phyloP scores from a whole-genome alignment of 2,329 filamentous ascomycete species.

The Tolypocladium ophioglossoides region DNA sequence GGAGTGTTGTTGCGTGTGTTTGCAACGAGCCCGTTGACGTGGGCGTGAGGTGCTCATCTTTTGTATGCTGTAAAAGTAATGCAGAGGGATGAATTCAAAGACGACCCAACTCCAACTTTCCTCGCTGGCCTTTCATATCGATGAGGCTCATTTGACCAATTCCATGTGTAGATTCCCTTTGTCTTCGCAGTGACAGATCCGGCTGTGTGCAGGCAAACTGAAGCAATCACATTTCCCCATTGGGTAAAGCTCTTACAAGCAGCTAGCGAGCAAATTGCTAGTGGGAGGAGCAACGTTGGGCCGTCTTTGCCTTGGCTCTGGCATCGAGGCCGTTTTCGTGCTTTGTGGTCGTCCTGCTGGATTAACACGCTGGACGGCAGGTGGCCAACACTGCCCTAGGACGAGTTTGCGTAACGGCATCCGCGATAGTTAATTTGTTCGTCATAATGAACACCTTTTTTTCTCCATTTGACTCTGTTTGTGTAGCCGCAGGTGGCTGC shows the following conservation, averaged over 20 bases:
- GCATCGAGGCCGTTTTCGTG: no score
- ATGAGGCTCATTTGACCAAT: background rate
- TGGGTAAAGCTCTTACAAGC: background rate
- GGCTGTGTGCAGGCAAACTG: background rate
- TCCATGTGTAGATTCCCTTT: background rate
- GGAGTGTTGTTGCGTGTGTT: background rate
- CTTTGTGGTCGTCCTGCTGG: no score
- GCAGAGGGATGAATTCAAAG: background rate
- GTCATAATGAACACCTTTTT: no score
- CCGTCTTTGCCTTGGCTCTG: no score
- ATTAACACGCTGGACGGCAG: no score
- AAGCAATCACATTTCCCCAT: background rate
- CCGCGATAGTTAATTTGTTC: no score
- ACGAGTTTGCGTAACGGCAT: no score
- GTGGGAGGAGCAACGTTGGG: no score
- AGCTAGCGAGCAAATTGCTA: background rate
- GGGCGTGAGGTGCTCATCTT: background rate
- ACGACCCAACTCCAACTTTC: background rate
- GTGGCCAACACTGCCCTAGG: no score
- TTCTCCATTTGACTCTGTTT: background rate
- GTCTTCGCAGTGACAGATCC: background rate
- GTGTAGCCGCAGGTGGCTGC: background rate
- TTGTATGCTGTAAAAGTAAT: background rate
- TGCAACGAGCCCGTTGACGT: background rate
- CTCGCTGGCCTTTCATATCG: background rate